Conservation (phyloP, 257 asterid genomes). For the Ocimum tenuiflorum region DNA sequence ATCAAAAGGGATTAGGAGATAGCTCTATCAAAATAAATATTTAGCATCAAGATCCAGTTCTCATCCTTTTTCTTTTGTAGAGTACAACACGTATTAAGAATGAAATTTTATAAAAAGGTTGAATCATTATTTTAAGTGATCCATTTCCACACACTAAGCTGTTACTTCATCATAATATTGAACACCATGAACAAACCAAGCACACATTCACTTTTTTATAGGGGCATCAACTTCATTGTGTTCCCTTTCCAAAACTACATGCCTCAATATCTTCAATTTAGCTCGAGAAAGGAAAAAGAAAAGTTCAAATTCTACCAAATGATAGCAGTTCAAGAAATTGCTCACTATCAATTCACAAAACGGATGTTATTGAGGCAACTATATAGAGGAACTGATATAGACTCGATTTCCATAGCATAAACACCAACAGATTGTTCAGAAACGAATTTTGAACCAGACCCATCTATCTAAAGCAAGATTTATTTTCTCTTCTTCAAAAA, state of each 20-base stretch:
- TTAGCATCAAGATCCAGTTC: too few relatives aligned
- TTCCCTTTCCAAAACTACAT: neutral
- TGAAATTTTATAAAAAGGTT: too few relatives aligned
- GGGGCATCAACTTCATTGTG: neutral
- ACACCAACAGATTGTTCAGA: neutral
- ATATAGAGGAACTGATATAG: neutral
- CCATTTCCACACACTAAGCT: neutral
- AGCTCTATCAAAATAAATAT: too few relatives aligned
- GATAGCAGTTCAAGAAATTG: neutral
- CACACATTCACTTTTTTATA: neutral
- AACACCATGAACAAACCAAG: neutral
- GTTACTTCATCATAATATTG: neutral
- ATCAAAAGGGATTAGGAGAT: neutral
- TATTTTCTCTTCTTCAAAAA: neutral
- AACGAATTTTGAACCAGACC: slow-evolving; percentile 13
- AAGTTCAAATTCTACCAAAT: neutral
- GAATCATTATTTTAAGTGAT: neutral
- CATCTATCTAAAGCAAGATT: neutral
- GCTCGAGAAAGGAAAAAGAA: neutral
- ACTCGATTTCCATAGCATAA: slow-evolving; percentile 8
- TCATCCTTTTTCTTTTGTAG: too few relatives aligned
- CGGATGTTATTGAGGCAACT: neutral
- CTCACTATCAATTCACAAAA: neutral
- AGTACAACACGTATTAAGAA: too few relatives aligned
- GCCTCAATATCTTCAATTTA: slow-evolving; percentile 6